These are phyloP conservation scores for Ascochyta clinopodiicola DNA, from an alignment of 2,329 filamentous ascomycete species.

Conservation along the genomic window DNA sequence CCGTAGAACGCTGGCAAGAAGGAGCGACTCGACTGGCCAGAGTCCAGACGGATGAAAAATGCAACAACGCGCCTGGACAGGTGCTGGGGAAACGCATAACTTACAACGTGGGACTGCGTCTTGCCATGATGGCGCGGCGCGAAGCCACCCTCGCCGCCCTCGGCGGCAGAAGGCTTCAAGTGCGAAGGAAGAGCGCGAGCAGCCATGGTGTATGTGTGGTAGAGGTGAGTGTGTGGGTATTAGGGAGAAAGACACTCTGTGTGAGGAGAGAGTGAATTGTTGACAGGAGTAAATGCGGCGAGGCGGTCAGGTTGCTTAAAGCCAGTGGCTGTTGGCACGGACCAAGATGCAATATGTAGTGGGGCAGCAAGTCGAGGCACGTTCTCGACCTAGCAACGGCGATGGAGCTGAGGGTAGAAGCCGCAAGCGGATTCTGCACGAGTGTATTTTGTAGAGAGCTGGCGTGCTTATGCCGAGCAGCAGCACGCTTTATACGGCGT, in stretches of 20 bases:
- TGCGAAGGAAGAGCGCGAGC: slow-evolving; percentile 79
- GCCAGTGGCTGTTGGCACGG: slow-evolving; percentile 21
- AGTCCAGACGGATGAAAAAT: not conserved
- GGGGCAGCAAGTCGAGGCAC: slow-evolving; percentile 32
- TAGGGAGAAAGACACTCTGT: slow-evolving; percentile 16
- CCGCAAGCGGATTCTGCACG: slow-evolving; percentile 9
- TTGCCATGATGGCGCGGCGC: slow-evolving; percentile 77
- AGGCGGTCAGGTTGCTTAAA: slow-evolving; percentile 33
- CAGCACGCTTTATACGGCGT: slow-evolving; percentile 21
- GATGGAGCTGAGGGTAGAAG: slow-evolving; percentile 16
- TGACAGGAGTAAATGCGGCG: slow-evolving; percentile 20
- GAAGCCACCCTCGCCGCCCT: slow-evolving; percentile 54
- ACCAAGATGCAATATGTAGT: slow-evolving; percentile 18
- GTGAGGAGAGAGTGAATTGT: slow-evolving; percentile 20
- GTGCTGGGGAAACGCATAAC: slow-evolving; percentile 48
- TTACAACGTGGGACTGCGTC: slow-evolving; percentile 84
- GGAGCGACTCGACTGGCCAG: not conserved
- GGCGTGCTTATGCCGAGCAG: slow-evolving; percentile 14
- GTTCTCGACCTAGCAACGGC: slow-evolving; percentile 26
- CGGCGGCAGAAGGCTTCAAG: slow-evolving; percentile 68
- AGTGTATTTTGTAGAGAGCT: slow-evolving; percentile 11
- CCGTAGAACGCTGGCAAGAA: not conserved
- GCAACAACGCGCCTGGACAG: not conserved
- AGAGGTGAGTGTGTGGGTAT: slow-evolving; percentile 17
- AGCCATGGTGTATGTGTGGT: slow-evolving; percentile 65